Percentiles rank a stretch among this genome's conserved stretches.
These are phyloP conservation scores for Lasiodiplodia citricola DNA, from an alignment of 2,329 filamentous ascomycete genomes.

Conservation along the genomic window DNA sequence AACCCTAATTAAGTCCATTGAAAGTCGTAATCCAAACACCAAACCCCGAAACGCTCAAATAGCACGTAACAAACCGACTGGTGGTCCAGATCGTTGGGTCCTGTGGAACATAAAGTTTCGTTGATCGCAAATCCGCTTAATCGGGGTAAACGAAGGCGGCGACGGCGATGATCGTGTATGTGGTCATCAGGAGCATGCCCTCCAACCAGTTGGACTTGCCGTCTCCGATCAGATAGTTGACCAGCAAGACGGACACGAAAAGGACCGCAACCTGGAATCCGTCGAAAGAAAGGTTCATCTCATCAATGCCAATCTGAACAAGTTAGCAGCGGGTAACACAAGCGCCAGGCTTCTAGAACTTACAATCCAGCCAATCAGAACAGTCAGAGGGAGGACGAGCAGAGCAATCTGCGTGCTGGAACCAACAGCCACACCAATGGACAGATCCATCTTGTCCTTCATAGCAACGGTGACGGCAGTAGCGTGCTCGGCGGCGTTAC, in stretches of 20 bases:
- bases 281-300: conserved; percentile 82
- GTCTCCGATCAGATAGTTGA: conserved; percentile 68
- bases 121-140: conserved; percentile 1
- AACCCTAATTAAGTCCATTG: neutral
- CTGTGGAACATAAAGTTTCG: neutral
- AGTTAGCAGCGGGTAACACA: neutral
- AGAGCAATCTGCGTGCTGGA: conserved; percentile 70
- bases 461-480: conserved; percentile 66
- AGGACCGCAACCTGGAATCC: conserved; percentile 77
- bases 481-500: conserved; percentile 70
- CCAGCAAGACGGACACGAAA: conserved; percentile 61
- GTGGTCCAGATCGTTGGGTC: neutral
- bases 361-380: conserved; percentile 65
- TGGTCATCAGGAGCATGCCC: conserved; percentile 63
- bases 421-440: conserved; percentile 69
- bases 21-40: conserved; percentile 21
- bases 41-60: conserved; percentile 16
- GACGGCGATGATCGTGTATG: conserved; percentile 67
- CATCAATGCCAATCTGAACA: conserved; percentile 54
- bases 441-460: conserved; percentile 73
- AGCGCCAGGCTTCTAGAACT: neutral
- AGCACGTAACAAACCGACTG: neutral
- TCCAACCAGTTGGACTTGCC: conserved; percentile 66
- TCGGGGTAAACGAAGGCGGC: conserved; percentile 60
- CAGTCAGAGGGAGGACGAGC: conserved; percentile 64